phyloP scores from a whole-genome alignment of 2,329 filamentous ascomycete genomes.

The Xylariaceae sp. region DNA sequence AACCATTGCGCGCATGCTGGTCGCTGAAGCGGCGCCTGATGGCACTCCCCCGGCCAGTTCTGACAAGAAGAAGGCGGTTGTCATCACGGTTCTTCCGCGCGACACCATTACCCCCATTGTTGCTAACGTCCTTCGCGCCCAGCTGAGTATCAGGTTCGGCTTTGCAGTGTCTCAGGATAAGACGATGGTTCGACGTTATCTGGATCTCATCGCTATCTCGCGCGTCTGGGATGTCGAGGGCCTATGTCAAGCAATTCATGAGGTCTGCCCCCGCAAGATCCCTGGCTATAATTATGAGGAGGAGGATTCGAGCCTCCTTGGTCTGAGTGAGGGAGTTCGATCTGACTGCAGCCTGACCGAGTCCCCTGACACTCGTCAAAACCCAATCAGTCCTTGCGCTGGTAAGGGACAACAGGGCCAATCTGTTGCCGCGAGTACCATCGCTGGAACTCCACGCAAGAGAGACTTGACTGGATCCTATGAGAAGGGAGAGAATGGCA shows the following conservation, averaged over 20 bases:
- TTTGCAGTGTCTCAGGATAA: conserved; percentile 15
- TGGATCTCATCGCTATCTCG: conserved; percentile 50
- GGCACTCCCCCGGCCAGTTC: neutral
- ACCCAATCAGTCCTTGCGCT: too few relatives aligned
- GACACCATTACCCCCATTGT: conserved; percentile 39
- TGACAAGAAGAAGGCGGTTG: conserved; percentile 30
- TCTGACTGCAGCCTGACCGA: too few relatives aligned
- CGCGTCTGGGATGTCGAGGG: conserved; percentile 56
- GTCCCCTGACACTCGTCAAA: too few relatives aligned
- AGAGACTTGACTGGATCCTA: neutral
- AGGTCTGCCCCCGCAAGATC: conserved; percentile 26
- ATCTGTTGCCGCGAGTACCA: too few relatives aligned
- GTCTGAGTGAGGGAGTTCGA: too few relatives aligned
- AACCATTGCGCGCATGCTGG: conserved; percentile 39
- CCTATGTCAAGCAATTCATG: conserved; percentile 50
- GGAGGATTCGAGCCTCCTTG: neutral
- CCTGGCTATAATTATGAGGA: neutral
- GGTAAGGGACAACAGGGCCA: too few relatives aligned
- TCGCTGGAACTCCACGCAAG: neutral
- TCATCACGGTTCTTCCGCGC: conserved; percentile 46
- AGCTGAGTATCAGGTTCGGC: conserved; percentile 29
- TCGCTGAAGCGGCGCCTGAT: conserved; percentile 17
- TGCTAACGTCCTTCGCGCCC: conserved; percentile 37
- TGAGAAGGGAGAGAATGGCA: neutral
- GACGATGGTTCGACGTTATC: conserved; percentile 32